A percentile compares a stretch with the other conserved stretches of the same genome.
phyloP scores from a whole-genome alignment of 2,329 filamentous ascomycete genomes.

The Botryotinia globosa region DNA sequence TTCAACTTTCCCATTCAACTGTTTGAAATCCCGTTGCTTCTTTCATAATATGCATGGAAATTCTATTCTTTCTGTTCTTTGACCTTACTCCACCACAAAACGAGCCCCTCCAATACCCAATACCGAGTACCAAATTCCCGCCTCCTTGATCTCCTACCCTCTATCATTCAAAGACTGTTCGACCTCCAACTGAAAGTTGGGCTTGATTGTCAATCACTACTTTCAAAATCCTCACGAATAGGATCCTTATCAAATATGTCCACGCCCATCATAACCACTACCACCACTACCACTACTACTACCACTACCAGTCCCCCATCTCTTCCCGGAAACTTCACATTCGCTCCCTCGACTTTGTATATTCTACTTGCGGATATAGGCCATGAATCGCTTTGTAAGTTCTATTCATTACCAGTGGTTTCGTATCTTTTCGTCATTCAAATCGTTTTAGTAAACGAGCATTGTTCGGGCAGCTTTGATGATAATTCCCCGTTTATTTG shows the following conservation, averaged over 20 bases:
- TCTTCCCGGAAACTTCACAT: not conserved
- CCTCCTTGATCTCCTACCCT: not conserved
- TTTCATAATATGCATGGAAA: not conserved
- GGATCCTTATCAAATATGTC: not conserved
- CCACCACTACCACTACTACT: not conserved
- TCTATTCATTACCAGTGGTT: not conserved
- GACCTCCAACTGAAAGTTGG: not conserved
- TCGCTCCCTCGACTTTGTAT: not conserved
- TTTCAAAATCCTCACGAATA: not conserved
- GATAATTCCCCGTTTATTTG: not conserved
- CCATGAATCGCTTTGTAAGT: not conserved
- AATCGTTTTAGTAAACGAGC: not conserved
- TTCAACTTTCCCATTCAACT: not conserved
- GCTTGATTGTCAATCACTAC: not conserved
- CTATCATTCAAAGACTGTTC: not conserved
- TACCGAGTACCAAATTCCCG: not conserved
- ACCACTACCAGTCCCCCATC: not conserved
- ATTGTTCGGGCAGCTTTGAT: not conserved
- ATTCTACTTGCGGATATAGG: conserved; percentile 5
- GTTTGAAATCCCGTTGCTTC: not conserved
- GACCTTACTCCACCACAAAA: not conserved
- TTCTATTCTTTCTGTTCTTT: not conserved
- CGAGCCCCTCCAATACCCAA: not conserved
- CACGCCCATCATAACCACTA: not conserved
- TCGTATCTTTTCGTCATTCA: not conserved